A percentile compares a stretch with the other conserved stretches of the same genome.
phyloP scores from a whole-genome alignment of 1,284 basidiomycete species.

The Leccinum angustisporum region DNA sequence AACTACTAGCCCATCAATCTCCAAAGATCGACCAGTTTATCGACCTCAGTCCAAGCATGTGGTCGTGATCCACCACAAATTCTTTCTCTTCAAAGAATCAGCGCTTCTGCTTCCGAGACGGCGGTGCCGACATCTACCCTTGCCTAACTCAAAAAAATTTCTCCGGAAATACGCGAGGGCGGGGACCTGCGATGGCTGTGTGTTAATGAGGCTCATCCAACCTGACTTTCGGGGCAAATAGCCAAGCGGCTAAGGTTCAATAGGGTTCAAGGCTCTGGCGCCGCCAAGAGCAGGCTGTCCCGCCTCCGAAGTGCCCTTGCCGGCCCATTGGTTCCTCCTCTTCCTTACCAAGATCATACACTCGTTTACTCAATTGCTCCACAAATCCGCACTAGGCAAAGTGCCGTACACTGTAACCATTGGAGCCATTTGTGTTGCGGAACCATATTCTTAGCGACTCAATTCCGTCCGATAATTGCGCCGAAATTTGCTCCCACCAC shows the following conservation, averaged over 20 bases:
- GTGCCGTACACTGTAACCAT: conserved; percentile 31
- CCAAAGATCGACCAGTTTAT: conserved; percentile 2
- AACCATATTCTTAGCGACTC: conserved; percentile 40
- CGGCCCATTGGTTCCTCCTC: conserved; percentile 7
- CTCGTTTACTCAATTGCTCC: conserved; percentile 29
- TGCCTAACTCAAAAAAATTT: conserved; percentile 34
- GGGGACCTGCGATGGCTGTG: conserved; percentile 40
- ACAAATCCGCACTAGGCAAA: conserved; percentile 23
- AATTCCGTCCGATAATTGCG: conserved; percentile 38
- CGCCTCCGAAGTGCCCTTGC: conserved; percentile 23
- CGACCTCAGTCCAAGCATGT: conserved; percentile 5
- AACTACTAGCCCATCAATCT: conserved; percentile 1
- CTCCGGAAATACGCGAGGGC: conserved; percentile 40
- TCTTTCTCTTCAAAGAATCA: background rate
- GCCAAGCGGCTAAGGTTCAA: conserved; percentile 27
- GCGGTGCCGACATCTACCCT: conserved; percentile 17
- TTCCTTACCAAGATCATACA: conserved; percentile 26
- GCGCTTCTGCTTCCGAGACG: background rate
- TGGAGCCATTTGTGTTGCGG: conserved; percentile 35
- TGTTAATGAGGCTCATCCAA: conserved; percentile 36
- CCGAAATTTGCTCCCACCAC: conserved; percentile 35
- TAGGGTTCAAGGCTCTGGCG: conserved; percentile 36
- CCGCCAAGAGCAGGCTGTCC: conserved; percentile 33
- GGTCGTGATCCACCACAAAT: conserved; percentile 2
- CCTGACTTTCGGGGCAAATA: conserved; percentile 36